A percentile compares a stretch with the other conserved stretches of the same genome.
Evolutionary conservation across 306 rosid species (phyloP).

Genomic region (Cucurbita moschata): DNA sequence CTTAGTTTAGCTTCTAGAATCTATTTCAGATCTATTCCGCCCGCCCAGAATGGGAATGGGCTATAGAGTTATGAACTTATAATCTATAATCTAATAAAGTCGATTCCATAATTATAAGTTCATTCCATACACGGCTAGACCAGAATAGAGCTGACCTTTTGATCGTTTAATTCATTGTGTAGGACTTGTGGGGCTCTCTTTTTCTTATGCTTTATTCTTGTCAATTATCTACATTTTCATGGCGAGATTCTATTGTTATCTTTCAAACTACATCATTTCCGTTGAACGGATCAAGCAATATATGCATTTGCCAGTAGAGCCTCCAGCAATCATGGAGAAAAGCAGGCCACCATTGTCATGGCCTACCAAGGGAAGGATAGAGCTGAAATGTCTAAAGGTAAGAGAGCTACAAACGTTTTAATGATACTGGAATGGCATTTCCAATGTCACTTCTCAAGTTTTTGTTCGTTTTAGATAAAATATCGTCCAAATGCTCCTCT

Average conservation of each 20-base stretch:
- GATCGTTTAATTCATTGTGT: slow-evolving; percentile 10
- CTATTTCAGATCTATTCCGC: no score
- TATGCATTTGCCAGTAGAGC: slow-evolving; percentile 49
- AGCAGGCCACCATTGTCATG: slow-evolving; percentile 53
- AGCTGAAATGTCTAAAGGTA: slow-evolving; percentile 44
- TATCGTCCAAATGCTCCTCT: slow-evolving; percentile 52
- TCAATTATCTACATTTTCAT: slow-evolving; percentile 25
- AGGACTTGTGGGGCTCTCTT: slow-evolving; percentile 70
- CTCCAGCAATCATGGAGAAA: slow-evolving; percentile 41
- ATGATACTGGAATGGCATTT: not conserved
- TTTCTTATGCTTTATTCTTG: slow-evolving; percentile 52
- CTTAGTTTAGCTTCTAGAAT: no score
- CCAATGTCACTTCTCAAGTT: not conserved
- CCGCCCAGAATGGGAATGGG: no score
- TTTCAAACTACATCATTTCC: slow-evolving; percentile 47
- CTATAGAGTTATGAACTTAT: no score
- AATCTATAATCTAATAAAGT: no score
- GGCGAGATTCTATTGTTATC: slow-evolving; percentile 34
- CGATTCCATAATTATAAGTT: no score
- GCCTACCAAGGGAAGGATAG: slow-evolving; percentile 67
- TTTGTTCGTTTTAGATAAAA: slow-evolving; percentile 28
- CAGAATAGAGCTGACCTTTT: not conserved
- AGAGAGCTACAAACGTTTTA: not conserved
- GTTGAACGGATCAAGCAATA: slow-evolving; percentile 79
- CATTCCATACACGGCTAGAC: no score